Base-by-base conservation (phyloP, 2,329 filamentous ascomycete species). In the Didymella arachidicola region DNA sequence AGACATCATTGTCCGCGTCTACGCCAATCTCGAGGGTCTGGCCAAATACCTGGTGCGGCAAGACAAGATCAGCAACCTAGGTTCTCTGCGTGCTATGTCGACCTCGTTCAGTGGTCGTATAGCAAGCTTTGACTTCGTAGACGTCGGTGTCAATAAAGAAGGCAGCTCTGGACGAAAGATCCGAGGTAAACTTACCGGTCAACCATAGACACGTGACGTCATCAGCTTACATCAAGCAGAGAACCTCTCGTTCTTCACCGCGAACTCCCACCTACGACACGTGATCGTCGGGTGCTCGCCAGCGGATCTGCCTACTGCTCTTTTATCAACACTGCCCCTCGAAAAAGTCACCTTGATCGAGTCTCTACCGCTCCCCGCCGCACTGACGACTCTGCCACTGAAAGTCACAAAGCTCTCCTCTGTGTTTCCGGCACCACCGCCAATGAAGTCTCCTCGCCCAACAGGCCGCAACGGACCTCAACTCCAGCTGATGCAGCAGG, bases 101-200 rank as follows among this genome's bases (percentile, higher is more conserved):
- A 77, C 73, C 0, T 74, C 72, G 18, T 76, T 77, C 58, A 74
- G 72, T 41, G 72, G 72, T n/a, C 59, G 74, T 2, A 74, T 76
- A 54, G 68, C 73, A 4, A 72, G 68, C 51, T 77, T 76, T 45
- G 74, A 77, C 56, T 76, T 72, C 60, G 60, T 76, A 12, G 74
- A 77, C 48, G 70, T 74, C 2, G 74, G 74, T 3, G 69, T 76
- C 3, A 71, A 72, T 2, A 77, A 77, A 45, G 74, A 77, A 57
- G 74, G 74, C 3, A 65, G 67, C 29, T 64, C 69, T 7, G 73
- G 66, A 26, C 57, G 74, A 32, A 77, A 77, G 53, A 69, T 77
- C 4, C 59, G 72, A 67, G 74, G 74, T 74, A 57, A 26, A 67
- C 55, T 7, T 6, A 52, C 3, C 32, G 6, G 19, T 34, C 16